Percentiles rank a stretch among this genome's conserved stretches.
Evolutionary conservation across 208 protist genomes (phyloP).

Genomic region (Leptomonas pyrrhocoris): DNA sequence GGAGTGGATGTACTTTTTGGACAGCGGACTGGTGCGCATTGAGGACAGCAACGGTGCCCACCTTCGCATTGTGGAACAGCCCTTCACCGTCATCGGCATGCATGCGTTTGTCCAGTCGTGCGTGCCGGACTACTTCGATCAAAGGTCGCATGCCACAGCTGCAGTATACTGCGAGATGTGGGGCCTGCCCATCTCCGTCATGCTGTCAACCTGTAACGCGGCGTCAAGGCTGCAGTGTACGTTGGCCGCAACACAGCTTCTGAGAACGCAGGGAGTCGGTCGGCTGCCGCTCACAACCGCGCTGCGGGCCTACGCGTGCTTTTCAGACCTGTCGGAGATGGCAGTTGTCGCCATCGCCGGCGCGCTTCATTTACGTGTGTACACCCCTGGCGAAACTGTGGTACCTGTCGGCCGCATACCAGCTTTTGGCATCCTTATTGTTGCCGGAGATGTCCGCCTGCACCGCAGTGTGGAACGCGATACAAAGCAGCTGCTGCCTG

Average conservation of each 20-base stretch:
- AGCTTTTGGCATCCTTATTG: conserved; percentile 28
- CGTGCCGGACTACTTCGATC: conserved; percentile 37
- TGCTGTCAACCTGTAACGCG: conserved; percentile 38
- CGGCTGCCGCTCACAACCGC: conserved; percentile 18
- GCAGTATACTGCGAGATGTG: conserved; percentile 63
- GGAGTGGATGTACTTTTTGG: conserved; percentile 64
- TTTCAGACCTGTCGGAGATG: conserved; percentile 39
- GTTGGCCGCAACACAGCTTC: conserved; percentile 25
- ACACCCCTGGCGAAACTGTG: conserved; percentile 44
- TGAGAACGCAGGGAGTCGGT: conserved; percentile 6
- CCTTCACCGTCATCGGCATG: conserved; percentile 42
- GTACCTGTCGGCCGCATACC: conserved; percentile 25
- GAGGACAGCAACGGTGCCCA: conserved; percentile 15
- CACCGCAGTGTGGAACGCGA: conserved; percentile 11
- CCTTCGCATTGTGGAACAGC: background rate
- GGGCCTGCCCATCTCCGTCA: conserved; percentile 30
- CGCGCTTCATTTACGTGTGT: conserved; percentile 40
- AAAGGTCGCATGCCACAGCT: conserved; percentile 33
- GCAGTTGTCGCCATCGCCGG: conserved; percentile 35
- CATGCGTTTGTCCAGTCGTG: conserved; percentile 50
- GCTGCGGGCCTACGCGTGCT: conserved; percentile 46
- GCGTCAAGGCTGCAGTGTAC: conserved; percentile 38
- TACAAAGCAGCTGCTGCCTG: conserved; percentile 12
- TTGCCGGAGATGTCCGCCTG: conserved; percentile 34
- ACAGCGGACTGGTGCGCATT: conserved; percentile 43